phyloP scores from a whole-genome alignment of 495 filamentous ascomycete genomes.

The Aspergillus steynii region DNA sequence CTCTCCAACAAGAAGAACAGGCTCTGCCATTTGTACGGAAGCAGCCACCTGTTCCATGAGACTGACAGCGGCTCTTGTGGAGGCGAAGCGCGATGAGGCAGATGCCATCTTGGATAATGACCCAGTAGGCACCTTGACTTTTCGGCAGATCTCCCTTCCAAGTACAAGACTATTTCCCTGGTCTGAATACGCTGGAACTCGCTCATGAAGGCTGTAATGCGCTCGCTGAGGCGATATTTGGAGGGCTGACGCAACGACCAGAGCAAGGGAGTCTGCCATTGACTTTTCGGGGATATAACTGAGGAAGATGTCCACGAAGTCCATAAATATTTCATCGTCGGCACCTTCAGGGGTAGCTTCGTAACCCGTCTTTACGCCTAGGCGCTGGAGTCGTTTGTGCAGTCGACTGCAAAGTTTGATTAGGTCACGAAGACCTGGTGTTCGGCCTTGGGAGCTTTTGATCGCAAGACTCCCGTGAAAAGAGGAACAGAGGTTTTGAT shows the following conservation, averaged over 20 bases:
- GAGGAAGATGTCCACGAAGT: slow-evolving; percentile 85
- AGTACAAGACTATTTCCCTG: slow-evolving; percentile 58
- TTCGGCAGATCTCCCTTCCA: slow-evolving; percentile 61
- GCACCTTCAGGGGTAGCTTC: slow-evolving; percentile 72
- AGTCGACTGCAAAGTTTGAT: slow-evolving; percentile 86
- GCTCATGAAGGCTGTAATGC: slow-evolving; percentile 64
- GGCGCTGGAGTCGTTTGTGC: slow-evolving; percentile 54
- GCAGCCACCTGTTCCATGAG: slow-evolving; percentile 81
- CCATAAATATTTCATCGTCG: slow-evolving; percentile 84
- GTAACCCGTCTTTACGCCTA: slow-evolving; percentile 66
- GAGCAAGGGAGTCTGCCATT: slow-evolving; percentile 59
- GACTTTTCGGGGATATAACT: slow-evolving; percentile 69
- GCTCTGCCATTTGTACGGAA: slow-evolving; percentile 79
- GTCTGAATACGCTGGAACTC: slow-evolving; percentile 65
- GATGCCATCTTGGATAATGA: slow-evolving; percentile 35
- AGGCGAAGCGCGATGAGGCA: slow-evolving; percentile 44
- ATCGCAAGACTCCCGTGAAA: slow-evolving; percentile 49
- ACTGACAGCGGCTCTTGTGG: slow-evolving; percentile 43
- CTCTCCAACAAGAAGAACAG: slow-evolving; percentile 90
- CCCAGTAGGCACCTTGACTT: slow-evolving; percentile 42
- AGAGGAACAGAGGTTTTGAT: slow-evolving; percentile 60
- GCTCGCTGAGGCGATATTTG: slow-evolving; percentile 79
- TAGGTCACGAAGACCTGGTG: slow-evolving; percentile 73
- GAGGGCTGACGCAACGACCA: slow-evolving; percentile 76
- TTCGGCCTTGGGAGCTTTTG: slow-evolving; percentile 48